Conservation (phyloP, 768 basidiomycete genomes). For the Pleurotus citrinopileatus region DNA sequence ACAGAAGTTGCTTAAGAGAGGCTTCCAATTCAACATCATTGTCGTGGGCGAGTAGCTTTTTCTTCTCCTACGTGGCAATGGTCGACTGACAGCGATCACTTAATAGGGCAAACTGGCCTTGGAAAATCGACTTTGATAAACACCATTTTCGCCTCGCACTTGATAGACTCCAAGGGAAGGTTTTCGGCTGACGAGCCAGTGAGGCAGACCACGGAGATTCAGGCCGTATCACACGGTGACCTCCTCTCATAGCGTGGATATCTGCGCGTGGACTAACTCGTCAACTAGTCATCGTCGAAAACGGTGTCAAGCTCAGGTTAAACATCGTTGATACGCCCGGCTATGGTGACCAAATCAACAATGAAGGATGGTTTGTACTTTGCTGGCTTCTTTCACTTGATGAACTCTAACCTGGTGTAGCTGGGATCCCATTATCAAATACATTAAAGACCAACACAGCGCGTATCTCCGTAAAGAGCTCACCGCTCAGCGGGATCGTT, state of each 20-base stretch:
- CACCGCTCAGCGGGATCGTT: constrained; percentile 97
- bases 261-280: not conserved
- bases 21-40: constrained; percentile 99
- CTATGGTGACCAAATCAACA: constrained; percentile 98
- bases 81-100: not conserved
- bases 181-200: constrained; percentile 84
- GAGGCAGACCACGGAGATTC: constrained; percentile 95
- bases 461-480: constrained; percentile 98
- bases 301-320: constrained; percentile 89
- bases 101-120: constrained; percentile 89
- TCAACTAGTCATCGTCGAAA: constrained; percentile 85
- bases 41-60: constrained; percentile 72
- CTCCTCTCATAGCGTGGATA: constrained; percentile 12
- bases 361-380: constrained; percentile 84
- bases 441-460: constrained; percentile 99
- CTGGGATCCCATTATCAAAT: constrained; percentile 99
- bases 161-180: constrained; percentile 97
- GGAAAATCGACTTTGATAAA: constrained; percentile 99
- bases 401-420: constrained; percentile 35
- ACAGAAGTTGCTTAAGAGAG: constrained; percentile 97
- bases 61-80: not conserved
- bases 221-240: constrained; percentile 90
- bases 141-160: constrained; percentile 98
- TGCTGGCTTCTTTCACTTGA: constrained; percentile 9
- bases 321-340: constrained; percentile 99